These are phyloP conservation scores for Quercus wislizeni DNA, from an alignment of 306 rosid genomes.

Conservation along the genomic window DNA sequence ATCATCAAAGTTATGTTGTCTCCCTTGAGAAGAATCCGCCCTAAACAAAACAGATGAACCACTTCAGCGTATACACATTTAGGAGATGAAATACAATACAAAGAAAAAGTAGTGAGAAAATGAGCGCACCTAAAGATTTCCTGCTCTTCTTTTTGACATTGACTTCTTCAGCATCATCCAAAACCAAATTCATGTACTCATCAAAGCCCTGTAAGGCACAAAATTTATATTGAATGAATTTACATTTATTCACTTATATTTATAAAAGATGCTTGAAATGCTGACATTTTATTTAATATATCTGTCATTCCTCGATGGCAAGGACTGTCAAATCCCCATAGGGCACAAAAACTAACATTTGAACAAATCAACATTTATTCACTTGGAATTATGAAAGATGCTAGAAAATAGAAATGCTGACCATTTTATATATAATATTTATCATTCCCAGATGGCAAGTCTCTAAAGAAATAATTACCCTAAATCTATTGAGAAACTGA, in stretches of 20 bases:
- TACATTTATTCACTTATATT: neutral
- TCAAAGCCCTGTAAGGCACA: conserved; percentile 56
- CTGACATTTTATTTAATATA: neutral
- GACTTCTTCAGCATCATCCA: conserved; percentile 75
- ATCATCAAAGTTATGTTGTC: conserved; percentile 90
- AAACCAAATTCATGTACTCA: conserved; percentile 68
- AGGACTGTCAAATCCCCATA: conserved; percentile 62
- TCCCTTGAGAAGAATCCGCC: conserved; percentile 88
- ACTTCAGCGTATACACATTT: conserved; percentile 16
- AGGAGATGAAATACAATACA: neutral
- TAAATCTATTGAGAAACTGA: neutral
- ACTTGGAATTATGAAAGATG: neutral
- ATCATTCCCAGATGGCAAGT: too few species aligned
- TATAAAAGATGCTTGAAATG: neutral
- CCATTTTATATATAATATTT: too few species aligned
- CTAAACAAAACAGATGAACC: conserved; percentile 29
- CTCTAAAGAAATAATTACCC: neutral
- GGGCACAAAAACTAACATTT: neutral
- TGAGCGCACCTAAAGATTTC: conserved; percentile 55
- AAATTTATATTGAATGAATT: neutral
- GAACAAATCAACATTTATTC: neutral
- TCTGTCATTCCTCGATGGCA: too few species aligned
- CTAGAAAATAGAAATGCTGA: neutral
- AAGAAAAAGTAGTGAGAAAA: neutral
- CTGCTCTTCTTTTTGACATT: conserved; percentile 72